phyloP scores from a whole-genome alignment of 1,284 basidiomycete species.

The Sphaerobolus stellatus region DNA sequence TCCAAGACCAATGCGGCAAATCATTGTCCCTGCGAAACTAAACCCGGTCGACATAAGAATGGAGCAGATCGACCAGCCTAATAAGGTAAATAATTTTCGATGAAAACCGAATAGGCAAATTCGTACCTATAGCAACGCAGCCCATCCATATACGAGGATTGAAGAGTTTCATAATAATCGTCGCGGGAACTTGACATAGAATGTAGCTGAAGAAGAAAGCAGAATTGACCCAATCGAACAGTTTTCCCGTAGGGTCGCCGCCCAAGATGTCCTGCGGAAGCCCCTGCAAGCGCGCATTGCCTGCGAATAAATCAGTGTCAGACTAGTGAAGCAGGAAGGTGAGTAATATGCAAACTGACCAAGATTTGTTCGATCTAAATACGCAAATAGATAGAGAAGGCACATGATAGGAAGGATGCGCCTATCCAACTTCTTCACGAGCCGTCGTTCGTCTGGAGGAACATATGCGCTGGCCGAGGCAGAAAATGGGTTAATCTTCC shows the following conservation, averaged over 20 bases:
- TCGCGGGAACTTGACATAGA: constrained; percentile 67
- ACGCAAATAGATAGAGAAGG: constrained; percentile 72
- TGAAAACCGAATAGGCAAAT: constrained; percentile 42
- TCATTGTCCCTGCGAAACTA: constrained; percentile 55
- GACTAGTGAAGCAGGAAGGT: neutral
- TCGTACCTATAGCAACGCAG: constrained; percentile 63
- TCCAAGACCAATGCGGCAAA: constrained; percentile 61
- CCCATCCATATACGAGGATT: constrained; percentile 68
- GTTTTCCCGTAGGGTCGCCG: constrained; percentile 63
- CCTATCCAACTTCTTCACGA: constrained; percentile 65
- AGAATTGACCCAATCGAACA: constrained; percentile 75
- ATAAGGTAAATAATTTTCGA: neutral
- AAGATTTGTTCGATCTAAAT: constrained; percentile 71
- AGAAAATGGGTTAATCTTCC: too few relatives aligned
- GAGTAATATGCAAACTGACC: constrained; percentile 23
- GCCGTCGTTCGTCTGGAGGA: constrained; percentile 50
- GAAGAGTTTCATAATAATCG: constrained; percentile 63
- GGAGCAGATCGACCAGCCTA: neutral
- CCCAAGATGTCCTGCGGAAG: constrained; percentile 60
- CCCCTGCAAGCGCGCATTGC: constrained; percentile 73
- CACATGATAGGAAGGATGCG: constrained; percentile 71
- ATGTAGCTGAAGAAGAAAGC: constrained; percentile 71
- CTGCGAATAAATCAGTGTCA: neutral
- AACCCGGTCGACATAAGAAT: constrained; percentile 52
- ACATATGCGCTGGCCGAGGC: too few relatives aligned